Evolutionary conservation across 768 basidiomycete species (phyloP), one percentile per base, ranked within the genome.

Genomic region (Clavulina sp.): DNA sequence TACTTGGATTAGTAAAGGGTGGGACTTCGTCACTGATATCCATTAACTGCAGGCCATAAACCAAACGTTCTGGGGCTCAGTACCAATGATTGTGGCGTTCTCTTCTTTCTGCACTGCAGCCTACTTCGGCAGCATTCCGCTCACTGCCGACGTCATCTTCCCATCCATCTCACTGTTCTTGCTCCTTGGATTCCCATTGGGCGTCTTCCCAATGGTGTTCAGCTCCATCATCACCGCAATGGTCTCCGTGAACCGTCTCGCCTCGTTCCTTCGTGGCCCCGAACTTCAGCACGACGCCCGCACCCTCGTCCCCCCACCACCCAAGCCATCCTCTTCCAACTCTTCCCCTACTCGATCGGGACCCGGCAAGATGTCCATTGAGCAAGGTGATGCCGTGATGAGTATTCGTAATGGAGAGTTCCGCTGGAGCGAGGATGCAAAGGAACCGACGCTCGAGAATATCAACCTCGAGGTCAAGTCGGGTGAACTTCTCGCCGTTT

Each of bases 101-200:
- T 79, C 81, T 59, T 87, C 85, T 0, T 83, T 92, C 57, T 78
- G 84, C 4, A 73, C 73, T 0, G 84, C 84, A 4, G 78, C 84
- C 0, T 59, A 70, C 18, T 72, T 73, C 1, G 77, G 78, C 3
- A 63, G 72, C 0, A 71, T 62, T 28, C 85, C 89, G 3, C 65
- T 97, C 1, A 96, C 93, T 0, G 76, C 83, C 0, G 91, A 95
- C 56, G 68, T 88, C 48, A 92, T 96, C 56, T 97, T 97, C 73
- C 93, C 93, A n/a, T 80, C 86, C 0, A 89, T 97, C 55, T 81
- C 86, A 0, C 66, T 92, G 29, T 92, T 89, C 68, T 80, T 85
- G 77, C 69, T 93, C 0, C 68, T 93, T 29, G 78, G 81, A 52
- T 91, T 91, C 66, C 88, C 88, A 1, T 69, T 92, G 23, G 82